Percentiles rank a stretch among this genome's conserved stretches.
These are phyloP conservation scores for Fistulinella prunicolor DNA, from an alignment of 768 basidiomycete species.

Conservation along the genomic window DNA sequence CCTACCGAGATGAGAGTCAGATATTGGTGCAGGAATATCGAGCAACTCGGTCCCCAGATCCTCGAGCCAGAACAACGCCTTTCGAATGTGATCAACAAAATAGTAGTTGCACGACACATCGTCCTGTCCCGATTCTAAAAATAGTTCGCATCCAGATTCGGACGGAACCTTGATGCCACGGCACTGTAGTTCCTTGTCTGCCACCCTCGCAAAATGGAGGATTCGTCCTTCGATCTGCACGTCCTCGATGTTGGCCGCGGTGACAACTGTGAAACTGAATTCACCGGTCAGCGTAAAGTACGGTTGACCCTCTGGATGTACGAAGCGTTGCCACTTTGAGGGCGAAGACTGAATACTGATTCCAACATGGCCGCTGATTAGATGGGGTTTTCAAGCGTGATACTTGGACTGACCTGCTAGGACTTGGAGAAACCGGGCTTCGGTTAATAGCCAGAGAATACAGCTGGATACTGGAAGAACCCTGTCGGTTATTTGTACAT, in stretches of 20 bases:
- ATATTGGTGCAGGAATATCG: slow-evolving; percentile 43
- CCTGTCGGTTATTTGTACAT: too few relatives aligned
- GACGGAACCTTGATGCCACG: slow-evolving; percentile 35
- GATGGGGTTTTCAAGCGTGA: too few relatives aligned
- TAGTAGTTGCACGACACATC: slow-evolving; percentile 51
- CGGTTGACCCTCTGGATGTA: slow-evolving; percentile 60
- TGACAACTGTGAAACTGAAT: slow-evolving; percentile 43
- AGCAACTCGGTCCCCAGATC: slow-evolving; percentile 41
- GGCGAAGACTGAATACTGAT: slow-evolving; percentile 12
- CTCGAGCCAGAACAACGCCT: slow-evolving; percentile 55
- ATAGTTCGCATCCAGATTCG: slow-evolving; percentile 52
- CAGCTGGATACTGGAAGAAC: too few relatives aligned
- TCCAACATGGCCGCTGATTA: too few relatives aligned
- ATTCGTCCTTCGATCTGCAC: slow-evolving; percentile 35
- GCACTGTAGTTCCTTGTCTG: slow-evolving; percentile 32
- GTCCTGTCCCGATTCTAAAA: slow-evolving; percentile 42
- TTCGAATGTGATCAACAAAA: slow-evolving; percentile 47
- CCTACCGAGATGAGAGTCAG: slow-evolving; percentile 53
- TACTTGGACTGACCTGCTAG: too few relatives aligned
- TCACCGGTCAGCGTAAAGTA: slow-evolving; percentile 41
- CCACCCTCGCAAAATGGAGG: slow-evolving; percentile 34
- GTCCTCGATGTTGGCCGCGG: slow-evolving; percentile 51
- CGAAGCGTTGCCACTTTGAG: slow-evolving; percentile 40
- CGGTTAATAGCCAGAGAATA: too few relatives aligned
- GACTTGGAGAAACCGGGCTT: too few relatives aligned